phyloP scores from a whole-genome alignment of 2,329 filamentous ascomycete genomes.

The Coniella vitis region DNA sequence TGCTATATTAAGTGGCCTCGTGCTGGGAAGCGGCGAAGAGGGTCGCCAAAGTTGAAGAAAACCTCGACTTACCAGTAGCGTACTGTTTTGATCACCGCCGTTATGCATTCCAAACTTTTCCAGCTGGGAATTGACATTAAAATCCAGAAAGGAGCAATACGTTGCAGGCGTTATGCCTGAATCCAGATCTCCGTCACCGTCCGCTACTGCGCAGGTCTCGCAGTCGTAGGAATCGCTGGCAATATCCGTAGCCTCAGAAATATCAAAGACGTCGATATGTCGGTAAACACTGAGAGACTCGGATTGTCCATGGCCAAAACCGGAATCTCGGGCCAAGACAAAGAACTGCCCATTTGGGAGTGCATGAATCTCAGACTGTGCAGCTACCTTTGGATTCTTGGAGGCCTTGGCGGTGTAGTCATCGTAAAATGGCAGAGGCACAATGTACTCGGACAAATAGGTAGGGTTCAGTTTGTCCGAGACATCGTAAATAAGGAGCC shows the following conservation, averaged over 20 bases:
- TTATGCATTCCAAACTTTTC: constrained; percentile 62
- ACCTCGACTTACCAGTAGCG: constrained; percentile 34
- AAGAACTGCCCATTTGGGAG: constrained; percentile 59
- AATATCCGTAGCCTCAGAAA: constrained; percentile 55
- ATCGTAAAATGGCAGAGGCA: constrained; percentile 54
- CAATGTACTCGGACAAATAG: constrained; percentile 57
- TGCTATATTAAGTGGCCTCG: too few relatives aligned
- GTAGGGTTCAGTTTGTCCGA: constrained; percentile 29
- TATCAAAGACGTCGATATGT: constrained; percentile 63
- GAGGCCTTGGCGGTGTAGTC: constrained; percentile 40
- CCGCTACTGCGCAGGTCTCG: constrained; percentile 25
- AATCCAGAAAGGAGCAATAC: constrained; percentile 62
- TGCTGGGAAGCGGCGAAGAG: neutral
- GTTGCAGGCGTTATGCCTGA: constrained; percentile 46
- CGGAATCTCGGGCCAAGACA: constrained; percentile 57
- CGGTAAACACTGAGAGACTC: constrained; percentile 53
- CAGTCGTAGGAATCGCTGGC: constrained; percentile 36
- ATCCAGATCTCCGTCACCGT: constrained; percentile 44
- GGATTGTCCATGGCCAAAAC: constrained; percentile 49
- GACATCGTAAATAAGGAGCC: constrained; percentile 54
- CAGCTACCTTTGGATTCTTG: constrained; percentile 40
- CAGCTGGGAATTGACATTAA: constrained; percentile 59
- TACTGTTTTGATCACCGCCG: constrained; percentile 51
- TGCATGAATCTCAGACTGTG: constrained; percentile 63
- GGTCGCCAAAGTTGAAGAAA: neutral